phyloP scores from a whole-genome alignment of 495 filamentous ascomycete genomes.

The Xylaria cubensis region DNA sequence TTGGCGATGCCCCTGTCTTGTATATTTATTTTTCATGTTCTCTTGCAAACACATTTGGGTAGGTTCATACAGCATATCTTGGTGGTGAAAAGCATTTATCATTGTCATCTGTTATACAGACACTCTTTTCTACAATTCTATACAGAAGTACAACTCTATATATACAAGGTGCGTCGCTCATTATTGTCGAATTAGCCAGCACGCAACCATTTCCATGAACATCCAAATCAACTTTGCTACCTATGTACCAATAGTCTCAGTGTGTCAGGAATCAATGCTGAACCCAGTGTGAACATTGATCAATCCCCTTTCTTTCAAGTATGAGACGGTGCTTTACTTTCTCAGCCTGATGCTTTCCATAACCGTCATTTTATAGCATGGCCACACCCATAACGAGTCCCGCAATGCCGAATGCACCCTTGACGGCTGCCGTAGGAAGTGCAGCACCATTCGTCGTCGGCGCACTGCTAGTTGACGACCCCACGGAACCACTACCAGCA shows the following conservation, averaged over 20 bases:
- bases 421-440: conserved; percentile 30
- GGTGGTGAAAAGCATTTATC: not conserved
- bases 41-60: not conserved
- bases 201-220: not conserved
- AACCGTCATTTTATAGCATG: conserved; percentile 28
- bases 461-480: conserved; percentile 14
- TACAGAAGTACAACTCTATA: not conserved
- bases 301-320: not conserved
- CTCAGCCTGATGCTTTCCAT: not conserved
- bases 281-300: not conserved
- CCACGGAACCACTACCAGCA: not conserved
- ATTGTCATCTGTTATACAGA: conserved; percentile 1
- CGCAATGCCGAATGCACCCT: conserved; percentile 34
- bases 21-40: not conserved
- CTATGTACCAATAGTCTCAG: no score
- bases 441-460: conserved; percentile 25
- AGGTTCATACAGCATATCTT: not conserved
- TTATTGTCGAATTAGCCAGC: not conserved
- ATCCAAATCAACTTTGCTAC: not conserved
- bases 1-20: not conserved
- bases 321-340: not conserved
- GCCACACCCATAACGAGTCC: conserved; percentile 35
- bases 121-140: not conserved
- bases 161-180: not conserved
- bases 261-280: not conserved